Evolutionary conservation across 208 protist species (phyloP), one percentile per base, ranked within the genome.

Genomic region (Leptomonas pyrrhocoris): DNA sequence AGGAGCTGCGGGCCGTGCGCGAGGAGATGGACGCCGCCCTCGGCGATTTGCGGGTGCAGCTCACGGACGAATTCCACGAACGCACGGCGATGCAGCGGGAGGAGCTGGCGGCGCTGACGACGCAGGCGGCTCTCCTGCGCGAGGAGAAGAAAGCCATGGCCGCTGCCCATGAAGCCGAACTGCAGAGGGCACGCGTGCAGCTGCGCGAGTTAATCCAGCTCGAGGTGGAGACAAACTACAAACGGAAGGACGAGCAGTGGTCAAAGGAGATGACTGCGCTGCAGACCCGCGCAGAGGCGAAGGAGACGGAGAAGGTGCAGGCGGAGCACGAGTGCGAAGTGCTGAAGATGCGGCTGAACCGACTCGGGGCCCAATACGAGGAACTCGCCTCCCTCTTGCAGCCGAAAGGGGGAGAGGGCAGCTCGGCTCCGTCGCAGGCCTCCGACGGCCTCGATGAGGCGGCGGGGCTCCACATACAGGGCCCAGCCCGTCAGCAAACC

Each of bases 41-140:
- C 42, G 59, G 59, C 13, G 74, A 61, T 15, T 49, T 92, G 38
- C 80, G 87, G 2, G 63, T 92, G 61, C 77, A 92, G 55, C 77
- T 90, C 30, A 68, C 77, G 18, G 79, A 82, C 11, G 90, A 95
- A 59, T 91, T 92, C 53, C 77, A 89, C 55, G 90, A 95, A 65
- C 76, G 85, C 9, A 90, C 81, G 0, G 43, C 30, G 31, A 57
- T 90, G 65, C 81, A 89, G 51, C 76, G 81, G 42, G 85, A 95
- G 49, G 85, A 89, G 67, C 53, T 89, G 57, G 63, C 56, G 31
- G 27, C 55, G 31, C 56, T 92, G 48, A 64, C 80, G 38, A 5
- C 42, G 46, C 69, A 80, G 36, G 40, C 74, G 21, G 55, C 51
- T 0, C 8, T 59, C 34, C 70, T 95, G 18, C 74, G 77, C 6